Evolutionary conservation across 2,329 filamentous ascomycete genomes (phyloP).

Genomic region (Paecilomyces sp.): DNA sequence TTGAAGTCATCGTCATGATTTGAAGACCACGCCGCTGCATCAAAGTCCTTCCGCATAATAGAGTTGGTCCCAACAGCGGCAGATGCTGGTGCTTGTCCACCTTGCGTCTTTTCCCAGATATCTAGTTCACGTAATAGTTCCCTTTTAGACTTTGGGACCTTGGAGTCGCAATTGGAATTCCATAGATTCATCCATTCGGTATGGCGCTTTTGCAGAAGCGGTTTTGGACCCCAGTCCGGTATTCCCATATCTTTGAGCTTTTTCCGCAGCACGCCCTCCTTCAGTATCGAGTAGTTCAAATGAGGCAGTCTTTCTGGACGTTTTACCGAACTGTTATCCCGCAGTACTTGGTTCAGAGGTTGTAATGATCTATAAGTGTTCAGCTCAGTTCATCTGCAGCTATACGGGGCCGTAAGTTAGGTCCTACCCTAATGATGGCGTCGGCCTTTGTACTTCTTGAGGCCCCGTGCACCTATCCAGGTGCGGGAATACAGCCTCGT

Average conservation of each 20-base stretch:
- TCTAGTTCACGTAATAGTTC: constrained; percentile 75
- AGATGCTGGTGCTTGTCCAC: constrained; percentile 46
- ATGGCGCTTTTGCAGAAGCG: constrained; percentile 70
- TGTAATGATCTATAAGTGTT: constrained; percentile 14
- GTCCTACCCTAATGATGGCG: constrained; percentile 20
- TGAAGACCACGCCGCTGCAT: constrained; percentile 66
- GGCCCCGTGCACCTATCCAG: constrained; percentile 57
- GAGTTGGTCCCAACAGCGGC: constrained; percentile 20
- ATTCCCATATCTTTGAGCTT: constrained; percentile 79
- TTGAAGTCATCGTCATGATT: constrained; percentile 71
- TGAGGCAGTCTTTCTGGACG: constrained; percentile 62
- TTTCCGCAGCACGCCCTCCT: constrained; percentile 67
- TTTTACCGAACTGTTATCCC: constrained; percentile 20
- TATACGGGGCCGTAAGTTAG: neutral
- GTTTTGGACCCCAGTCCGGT: constrained; percentile 59
- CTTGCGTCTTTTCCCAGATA: constrained; percentile 78
- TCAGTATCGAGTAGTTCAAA: constrained; percentile 81
- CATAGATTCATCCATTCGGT: constrained; percentile 92
- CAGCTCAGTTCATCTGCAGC: neutral
- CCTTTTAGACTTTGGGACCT: constrained; percentile 59
- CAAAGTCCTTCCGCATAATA: constrained; percentile 84
- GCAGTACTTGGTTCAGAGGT: constrained; percentile 9
- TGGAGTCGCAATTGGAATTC: constrained; percentile 94
- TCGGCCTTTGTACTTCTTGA: constrained; percentile 9
- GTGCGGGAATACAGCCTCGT: constrained; percentile 69